Conservation (phyloP, 495 filamentous ascomycete genomes). For the Aspergillus avenaceus region DNA sequence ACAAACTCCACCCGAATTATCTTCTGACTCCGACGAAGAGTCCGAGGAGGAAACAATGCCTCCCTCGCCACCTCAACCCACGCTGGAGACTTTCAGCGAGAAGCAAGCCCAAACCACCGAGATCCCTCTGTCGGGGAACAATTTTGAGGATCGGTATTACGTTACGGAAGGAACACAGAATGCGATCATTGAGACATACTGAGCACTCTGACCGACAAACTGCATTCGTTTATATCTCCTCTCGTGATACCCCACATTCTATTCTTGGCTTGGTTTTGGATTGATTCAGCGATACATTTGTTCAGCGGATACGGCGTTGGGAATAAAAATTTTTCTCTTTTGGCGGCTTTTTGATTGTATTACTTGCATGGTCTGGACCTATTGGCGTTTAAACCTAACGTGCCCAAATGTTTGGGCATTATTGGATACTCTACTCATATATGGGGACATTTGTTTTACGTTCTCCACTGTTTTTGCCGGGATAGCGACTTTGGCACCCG, state of each 20-base stretch:
- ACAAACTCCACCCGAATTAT: slow-evolving; percentile 74
- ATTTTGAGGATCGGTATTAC: slow-evolving; percentile 60
- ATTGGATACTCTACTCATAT: slow-evolving; percentile 8
- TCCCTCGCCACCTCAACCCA: slow-evolving; percentile 69
- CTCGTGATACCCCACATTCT: slow-evolving; percentile 12
- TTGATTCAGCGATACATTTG: neutral
- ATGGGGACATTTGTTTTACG: neutral
- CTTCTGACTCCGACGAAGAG: slow-evolving; percentile 62
- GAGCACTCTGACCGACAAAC: slow-evolving; percentile 18
- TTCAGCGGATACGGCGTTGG: slow-evolving; percentile 12
- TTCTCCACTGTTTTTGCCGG: neutral
- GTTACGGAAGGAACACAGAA: slow-evolving; percentile 45
- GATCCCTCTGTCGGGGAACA: slow-evolving; percentile 38
- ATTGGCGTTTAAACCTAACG: slow-evolving; percentile 1
- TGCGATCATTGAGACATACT: slow-evolving; percentile 43
- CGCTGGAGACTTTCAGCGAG: slow-evolving; percentile 65
- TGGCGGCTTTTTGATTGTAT: slow-evolving; percentile 1
- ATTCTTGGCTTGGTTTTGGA: neutral
- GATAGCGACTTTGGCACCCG: neutral
- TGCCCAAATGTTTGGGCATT: slow-evolving; percentile 12
- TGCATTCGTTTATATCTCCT: slow-evolving; percentile 6
- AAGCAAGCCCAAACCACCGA: slow-evolving; percentile 57
- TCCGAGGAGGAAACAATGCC: slow-evolving; percentile 76
- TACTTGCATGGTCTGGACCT: slow-evolving; percentile 3
- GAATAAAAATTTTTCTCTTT: slow-evolving; percentile 3